These are phyloP conservation scores for Trichophyton benhamiae DNA, from an alignment of 2,329 filamentous ascomycete genomes.

Conservation along the genomic window DNA sequence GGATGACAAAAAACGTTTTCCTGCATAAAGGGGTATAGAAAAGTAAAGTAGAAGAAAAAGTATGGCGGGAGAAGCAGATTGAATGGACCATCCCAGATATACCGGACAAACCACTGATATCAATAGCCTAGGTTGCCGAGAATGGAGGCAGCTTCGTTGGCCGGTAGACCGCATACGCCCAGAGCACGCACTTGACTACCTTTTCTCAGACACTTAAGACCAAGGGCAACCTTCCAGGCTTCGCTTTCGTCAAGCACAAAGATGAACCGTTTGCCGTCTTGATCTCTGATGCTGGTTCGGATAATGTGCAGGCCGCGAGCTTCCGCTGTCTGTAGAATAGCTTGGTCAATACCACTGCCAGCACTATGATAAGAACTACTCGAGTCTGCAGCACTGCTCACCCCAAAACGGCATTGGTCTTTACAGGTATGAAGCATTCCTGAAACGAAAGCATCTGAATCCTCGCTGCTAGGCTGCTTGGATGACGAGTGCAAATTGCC, in stretches of 20 bases:
- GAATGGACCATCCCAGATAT: background rate
- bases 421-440: slow-evolving; percentile 55
- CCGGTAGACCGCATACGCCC: slow-evolving; percentile 41
- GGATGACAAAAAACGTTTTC: background rate
- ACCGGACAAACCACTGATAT: background rate
- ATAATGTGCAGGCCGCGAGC: slow-evolving; percentile 43
- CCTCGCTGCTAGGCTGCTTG: slow-evolving; percentile 48
- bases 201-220: slow-evolving; percentile 43
- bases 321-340: slow-evolving; percentile 30
- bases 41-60: background rate
- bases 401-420: slow-evolving; percentile 45
- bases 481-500: slow-evolving; percentile 39
- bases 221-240: slow-evolving; percentile 51
- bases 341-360: slow-evolving; percentile 16
- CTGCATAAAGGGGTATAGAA: background rate
- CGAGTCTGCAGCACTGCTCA: slow-evolving; percentile 28
- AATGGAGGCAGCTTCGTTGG: slow-evolving; percentile 30
- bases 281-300: slow-evolving; percentile 46
- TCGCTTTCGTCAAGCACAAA: slow-evolving; percentile 49
- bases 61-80: background rate
- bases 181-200: slow-evolving; percentile 45
- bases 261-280: slow-evolving; percentile 49
- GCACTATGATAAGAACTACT: slow-evolving; percentile 22
- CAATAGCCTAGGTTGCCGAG: slow-evolving; percentile 30
- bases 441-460: slow-evolving; percentile 52